Evolutionary conservation across 768 basidiomycete species (phyloP).

Genomic region (Roridomyces roridus): DNA sequence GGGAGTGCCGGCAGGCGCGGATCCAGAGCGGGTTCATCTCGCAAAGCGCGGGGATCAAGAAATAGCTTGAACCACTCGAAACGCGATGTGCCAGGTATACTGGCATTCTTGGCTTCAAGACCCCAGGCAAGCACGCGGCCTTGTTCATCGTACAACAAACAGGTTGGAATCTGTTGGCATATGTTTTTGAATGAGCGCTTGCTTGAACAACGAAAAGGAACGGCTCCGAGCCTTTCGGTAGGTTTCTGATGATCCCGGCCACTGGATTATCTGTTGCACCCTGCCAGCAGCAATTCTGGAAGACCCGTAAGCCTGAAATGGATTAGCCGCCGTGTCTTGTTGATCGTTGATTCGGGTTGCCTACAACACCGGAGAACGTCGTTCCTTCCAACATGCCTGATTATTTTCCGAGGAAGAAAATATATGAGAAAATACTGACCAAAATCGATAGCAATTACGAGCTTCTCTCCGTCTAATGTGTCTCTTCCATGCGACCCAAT

Average conservation of each 20-base stretch:
- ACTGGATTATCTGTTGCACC: slow-evolving; percentile 84
- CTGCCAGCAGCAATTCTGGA: slow-evolving; percentile 80
- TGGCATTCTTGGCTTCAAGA: slow-evolving; percentile 16
- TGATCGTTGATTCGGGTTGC: slow-evolving; percentile 34
- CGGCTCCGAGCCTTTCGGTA: slow-evolving; percentile 72
- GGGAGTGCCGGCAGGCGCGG: slow-evolving; percentile 81
- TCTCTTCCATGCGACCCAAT: slow-evolving; percentile 14
- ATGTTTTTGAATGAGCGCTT: slow-evolving; percentile 15
- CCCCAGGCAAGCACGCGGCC: slow-evolving; percentile 46
- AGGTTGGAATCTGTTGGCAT: slow-evolving; percentile 73
- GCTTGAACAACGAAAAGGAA: slow-evolving; percentile 1
- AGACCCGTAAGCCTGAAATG: slow-evolving; percentile 78
- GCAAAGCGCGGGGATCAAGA: slow-evolving; percentile 80
- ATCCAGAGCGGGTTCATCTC: slow-evolving; percentile 74
- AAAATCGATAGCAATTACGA: slow-evolving; percentile 86
- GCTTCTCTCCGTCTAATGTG: slow-evolving; percentile 68
- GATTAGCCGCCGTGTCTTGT: slow-evolving; percentile 1
- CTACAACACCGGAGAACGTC: slow-evolving; percentile 86
- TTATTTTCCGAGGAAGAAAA: not conserved
- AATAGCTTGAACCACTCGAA: slow-evolving; percentile 78
- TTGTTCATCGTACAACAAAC: slow-evolving; percentile 77
- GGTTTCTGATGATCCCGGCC: slow-evolving; percentile 87
- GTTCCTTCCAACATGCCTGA: slow-evolving; percentile 57
- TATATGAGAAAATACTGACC: slow-evolving; percentile 49
- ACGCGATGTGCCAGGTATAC: slow-evolving; percentile 15